Evolutionary conservation across 768 basidiomycete species (phyloP).

Genomic region (Suillus plorans): DNA sequence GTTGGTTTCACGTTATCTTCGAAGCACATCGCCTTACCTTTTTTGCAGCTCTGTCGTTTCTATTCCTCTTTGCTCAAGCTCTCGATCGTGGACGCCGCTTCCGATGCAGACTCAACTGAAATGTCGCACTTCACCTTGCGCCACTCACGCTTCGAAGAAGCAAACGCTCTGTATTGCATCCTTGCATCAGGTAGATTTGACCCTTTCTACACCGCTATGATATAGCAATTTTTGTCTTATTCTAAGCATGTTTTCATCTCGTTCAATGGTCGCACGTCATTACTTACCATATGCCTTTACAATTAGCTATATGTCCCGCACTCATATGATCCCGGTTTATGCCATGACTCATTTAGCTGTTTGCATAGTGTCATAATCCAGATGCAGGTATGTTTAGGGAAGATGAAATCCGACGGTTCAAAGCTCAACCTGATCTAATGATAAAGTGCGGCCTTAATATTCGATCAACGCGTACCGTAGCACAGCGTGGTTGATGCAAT

Average conservation of each 20-base stretch:
- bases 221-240: slow-evolving; percentile 7
- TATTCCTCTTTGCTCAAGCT: slow-evolving; percentile 70
- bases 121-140: slow-evolving; percentile 77
- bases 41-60: slow-evolving; percentile 68
- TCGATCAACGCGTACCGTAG: background rate
- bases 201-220: slow-evolving; percentile 5
- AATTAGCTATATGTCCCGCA: background rate
- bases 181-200: slow-evolving; percentile 46
- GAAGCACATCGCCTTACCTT: slow-evolving; percentile 10
- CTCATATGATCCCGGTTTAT: background rate
- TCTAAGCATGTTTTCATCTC: slow-evolving; percentile 10
- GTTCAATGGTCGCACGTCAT: slow-evolving; percentile 1
- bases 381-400: background rate
- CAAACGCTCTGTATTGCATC: slow-evolving; percentile 67
- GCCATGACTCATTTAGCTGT: background rate
- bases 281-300: slow-evolving; percentile 2
- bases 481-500: background rate
- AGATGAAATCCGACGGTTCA: background rate
- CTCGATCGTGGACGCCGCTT: slow-evolving; percentile 57
- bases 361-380: background rate
- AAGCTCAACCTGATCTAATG: background rate
- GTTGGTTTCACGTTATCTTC: slow-evolving; percentile 38
- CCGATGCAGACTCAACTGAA: slow-evolving; percentile 72
- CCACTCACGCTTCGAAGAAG: slow-evolving; percentile 74
- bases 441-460: background rate